Evolutionary conservation across 805 yeast genomes (phyloP).

Genomic region (Saccharomyces jurei): DNA sequence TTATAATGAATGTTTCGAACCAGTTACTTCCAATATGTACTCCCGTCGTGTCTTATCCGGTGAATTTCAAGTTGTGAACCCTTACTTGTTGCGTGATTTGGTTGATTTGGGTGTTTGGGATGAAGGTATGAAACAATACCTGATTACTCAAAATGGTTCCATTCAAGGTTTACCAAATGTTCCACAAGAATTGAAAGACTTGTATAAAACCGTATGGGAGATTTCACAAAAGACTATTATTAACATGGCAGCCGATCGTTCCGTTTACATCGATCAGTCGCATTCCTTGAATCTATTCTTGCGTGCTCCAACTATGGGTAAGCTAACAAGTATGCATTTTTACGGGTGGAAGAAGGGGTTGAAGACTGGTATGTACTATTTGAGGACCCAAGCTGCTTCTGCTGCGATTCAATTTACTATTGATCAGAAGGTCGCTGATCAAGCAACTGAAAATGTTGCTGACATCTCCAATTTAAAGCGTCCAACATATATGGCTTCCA

Average conservation of each 20-base stretch:
- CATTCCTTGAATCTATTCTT: conserved; percentile 85
- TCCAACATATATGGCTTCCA: conserved; percentile 32
- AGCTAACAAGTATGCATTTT: conserved; percentile 92
- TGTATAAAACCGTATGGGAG: conserved; percentile 97
- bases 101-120: conserved; percentile 77
- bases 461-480: conserved; percentile 23
- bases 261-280: conserved; percentile 82
- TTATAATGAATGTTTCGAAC: conserved; percentile 90
- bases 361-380: conserved; percentile 94
- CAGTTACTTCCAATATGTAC: conserved; percentile 84
- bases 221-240: conserved; percentile 74
- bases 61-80: conserved; percentile 85
- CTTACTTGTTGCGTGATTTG: conserved; percentile 71
- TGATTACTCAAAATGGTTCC: conserved; percentile 73
- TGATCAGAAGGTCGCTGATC: conserved; percentile 44
- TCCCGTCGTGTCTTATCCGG: conserved; percentile 86
- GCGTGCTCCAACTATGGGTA: conserved; percentile 86
- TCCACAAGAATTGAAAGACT: conserved; percentile 60
- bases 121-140: conserved; percentile 63
- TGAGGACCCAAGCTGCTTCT: conserved; percentile 93
- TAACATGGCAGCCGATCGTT: conserved; percentile 77
- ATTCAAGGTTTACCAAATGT: conserved; percentile 63
- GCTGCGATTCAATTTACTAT: conserved; percentile 89
- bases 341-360: conserved; percentile 96
- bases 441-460: conserved; percentile 37